Evolutionary conservation across 352 stramenopile genomes (phyloP).

Genomic region (Pythium monospermum): DNA sequence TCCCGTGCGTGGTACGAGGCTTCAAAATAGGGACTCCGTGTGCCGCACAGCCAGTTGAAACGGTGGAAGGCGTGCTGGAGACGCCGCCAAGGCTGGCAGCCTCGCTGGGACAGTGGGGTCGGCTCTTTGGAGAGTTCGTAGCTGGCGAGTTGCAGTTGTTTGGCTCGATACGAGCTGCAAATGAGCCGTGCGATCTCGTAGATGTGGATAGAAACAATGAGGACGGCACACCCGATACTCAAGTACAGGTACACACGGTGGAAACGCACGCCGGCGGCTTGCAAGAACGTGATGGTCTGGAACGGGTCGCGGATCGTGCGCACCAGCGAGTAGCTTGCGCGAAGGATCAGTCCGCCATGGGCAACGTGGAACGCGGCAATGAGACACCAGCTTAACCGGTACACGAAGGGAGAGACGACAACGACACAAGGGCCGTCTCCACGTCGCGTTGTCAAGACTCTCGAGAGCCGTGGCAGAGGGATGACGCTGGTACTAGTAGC

Average conservation of each 20-base stretch:
- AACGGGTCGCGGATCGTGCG: neutral
- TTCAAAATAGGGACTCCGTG: constrained; percentile 6
- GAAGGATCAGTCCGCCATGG: neutral
- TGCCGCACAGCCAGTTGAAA: neutral
- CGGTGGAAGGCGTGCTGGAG: neutral
- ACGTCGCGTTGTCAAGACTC: too few relatives aligned
- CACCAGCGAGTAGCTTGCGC: neutral
- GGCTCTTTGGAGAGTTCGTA: neutral
- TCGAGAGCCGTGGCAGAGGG: too few relatives aligned
- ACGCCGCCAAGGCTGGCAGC: too few relatives aligned
- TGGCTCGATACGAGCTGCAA: neutral
- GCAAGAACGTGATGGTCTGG: neutral
- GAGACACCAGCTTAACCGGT: neutral
- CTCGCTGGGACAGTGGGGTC: too few relatives aligned
- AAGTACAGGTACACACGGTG: neutral
- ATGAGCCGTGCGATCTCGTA: neutral
- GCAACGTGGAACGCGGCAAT: neutral
- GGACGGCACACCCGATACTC: neutral
- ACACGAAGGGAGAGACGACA: neutral
- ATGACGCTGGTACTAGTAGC: too few relatives aligned
- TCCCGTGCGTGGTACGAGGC: neutral
- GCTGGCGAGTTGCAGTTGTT: neutral
- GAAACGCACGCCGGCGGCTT: neutral
- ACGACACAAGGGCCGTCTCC: neutral
- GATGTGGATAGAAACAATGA: neutral